Evolutionary conservation across 148 eudicot genomes (phyloP).

Genomic region (Cornus kousa): DNA sequence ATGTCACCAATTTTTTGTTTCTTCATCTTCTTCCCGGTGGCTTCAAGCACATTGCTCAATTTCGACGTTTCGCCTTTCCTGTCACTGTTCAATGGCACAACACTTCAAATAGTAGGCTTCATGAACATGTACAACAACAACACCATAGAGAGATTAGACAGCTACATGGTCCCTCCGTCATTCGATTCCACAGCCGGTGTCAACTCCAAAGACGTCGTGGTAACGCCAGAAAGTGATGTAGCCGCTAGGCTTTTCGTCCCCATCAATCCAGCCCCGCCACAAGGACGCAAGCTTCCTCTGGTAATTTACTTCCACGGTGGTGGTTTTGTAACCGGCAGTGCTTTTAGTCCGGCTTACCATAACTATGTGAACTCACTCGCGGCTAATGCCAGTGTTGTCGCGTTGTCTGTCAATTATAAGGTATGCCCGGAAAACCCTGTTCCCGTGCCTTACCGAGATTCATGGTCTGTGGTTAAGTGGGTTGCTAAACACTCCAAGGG

Average conservation of each 20-base stretch:
- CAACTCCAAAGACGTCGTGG: constrained; percentile 28
- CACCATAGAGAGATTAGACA: constrained; percentile 29
- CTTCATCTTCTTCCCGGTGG: too few species aligned
- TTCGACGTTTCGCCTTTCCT: too few species aligned
- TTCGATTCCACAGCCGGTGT: constrained; percentile 19
- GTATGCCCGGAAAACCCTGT: constrained; percentile 55
- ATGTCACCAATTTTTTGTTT: too few species aligned
- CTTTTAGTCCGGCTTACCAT: constrained; percentile 20
- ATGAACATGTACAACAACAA: constrained; percentile 28
- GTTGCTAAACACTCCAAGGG: constrained; percentile 24
- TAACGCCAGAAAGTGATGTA: constrained; percentile 11
- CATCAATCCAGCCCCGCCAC: not conserved
- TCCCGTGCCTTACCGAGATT: constrained; percentile 42
- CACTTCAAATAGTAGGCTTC: not conserved
- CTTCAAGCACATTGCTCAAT: too few species aligned
- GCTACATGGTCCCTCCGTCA: constrained; percentile 8
- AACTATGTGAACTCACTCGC: constrained; percentile 17
- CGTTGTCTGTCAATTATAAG: constrained; percentile 44
- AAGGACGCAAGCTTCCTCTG: constrained; percentile 35
- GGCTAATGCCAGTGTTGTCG: constrained; percentile 21
- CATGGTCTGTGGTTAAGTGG: constrained; percentile 52
- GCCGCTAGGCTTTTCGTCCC: constrained; percentile 51
- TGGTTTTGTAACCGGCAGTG: constrained; percentile 34
- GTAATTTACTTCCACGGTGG: constrained; percentile 60
- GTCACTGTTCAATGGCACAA: too few species aligned